phyloP scores from a whole-genome alignment of 495 filamentous ascomycete genomes.

The Penicillium samsonianum region DNA sequence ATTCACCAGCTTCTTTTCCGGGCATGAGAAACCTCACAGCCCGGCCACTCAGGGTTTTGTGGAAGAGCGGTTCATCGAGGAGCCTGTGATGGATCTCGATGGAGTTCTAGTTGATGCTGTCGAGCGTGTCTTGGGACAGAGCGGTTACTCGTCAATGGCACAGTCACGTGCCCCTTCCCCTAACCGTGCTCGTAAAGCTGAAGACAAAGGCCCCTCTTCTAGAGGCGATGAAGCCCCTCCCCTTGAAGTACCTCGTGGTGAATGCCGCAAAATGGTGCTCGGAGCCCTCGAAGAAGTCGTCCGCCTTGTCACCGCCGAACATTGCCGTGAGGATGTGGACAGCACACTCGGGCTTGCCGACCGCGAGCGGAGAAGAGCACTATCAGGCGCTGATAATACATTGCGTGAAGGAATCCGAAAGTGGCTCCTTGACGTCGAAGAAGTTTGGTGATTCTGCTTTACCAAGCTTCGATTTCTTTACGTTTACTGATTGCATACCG shows the following conservation, averaged over 20 bases:
- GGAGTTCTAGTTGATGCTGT: conserved; percentile 73
- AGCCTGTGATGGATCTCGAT: conserved; percentile 73
- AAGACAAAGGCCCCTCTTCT: conserved; percentile 27
- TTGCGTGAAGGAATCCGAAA: conserved; percentile 63
- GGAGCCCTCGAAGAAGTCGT: conserved; percentile 67
- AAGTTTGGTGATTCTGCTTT: conserved; percentile 39
- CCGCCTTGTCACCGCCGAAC: conserved; percentile 58
- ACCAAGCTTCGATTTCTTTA: conserved; percentile 3
- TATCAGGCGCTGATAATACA: conserved; percentile 53
- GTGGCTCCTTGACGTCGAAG: conserved; percentile 64
- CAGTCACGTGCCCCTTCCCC: conserved; percentile 50
- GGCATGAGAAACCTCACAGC: conserved; percentile 25
- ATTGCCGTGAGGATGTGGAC: conserved; percentile 48
- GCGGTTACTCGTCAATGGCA: conserved; percentile 49
- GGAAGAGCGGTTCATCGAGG: conserved; percentile 72
- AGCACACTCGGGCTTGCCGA: conserved; percentile 37
- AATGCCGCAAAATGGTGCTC: conserved; percentile 62
- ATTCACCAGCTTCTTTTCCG: conserved; percentile 38
- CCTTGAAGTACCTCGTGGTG: conserved; percentile 56
- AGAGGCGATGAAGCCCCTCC: conserved; percentile 34
- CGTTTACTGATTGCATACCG: neutral
- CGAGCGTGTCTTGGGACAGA: conserved; percentile 68
- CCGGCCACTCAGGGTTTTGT: conserved; percentile 28
- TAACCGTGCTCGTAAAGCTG: conserved; percentile 37
- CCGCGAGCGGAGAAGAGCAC: conserved; percentile 39